These are phyloP conservation scores for Juncus inflexus DNA, from an alignment of 176 grass and related monocot species.

Conservation along the genomic window DNA sequence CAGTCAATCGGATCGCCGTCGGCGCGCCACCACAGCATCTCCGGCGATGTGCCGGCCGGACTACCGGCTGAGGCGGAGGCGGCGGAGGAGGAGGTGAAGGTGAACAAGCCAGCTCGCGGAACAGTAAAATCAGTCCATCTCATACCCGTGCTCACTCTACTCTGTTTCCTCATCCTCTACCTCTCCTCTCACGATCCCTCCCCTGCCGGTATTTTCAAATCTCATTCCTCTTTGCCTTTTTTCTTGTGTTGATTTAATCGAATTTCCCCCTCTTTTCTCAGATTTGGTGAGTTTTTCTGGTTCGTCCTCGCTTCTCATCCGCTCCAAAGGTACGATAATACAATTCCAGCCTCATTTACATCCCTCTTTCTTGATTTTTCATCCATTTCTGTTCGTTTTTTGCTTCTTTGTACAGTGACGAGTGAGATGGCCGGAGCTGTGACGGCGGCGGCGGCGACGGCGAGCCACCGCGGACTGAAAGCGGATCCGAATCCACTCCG, in stretches of 20 bases:
- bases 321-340: conserved; percentile 4
- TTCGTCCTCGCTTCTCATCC: neutral
- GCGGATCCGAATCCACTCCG: conserved; percentile 27
- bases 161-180: conserved; percentile 85
- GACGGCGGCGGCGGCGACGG: neutral
- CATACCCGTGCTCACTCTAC: conserved; percentile 72
- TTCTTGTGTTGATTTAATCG: neutral
- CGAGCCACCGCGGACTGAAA: conserved; percentile 48
- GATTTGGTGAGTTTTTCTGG: conserved; percentile 8
- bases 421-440: conserved; percentile 22
- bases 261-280: neutral
- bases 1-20: conserved; percentile 66
- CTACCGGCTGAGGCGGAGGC: neutral
- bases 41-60: conserved; percentile 11
- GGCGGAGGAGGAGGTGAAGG: conserved; percentile 38
- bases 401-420: neutral
- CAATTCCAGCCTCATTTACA: neutral
- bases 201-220: conserved; percentile 29
- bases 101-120: conserved; percentile 28
- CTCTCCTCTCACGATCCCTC: conserved; percentile 69
- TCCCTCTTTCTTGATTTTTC: neutral
- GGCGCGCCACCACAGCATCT: conserved; percentile 15
- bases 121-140: conserved; percentile 65
- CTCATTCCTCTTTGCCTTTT: neutral
- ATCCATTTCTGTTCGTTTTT: neutral